Evolutionary conservation across 176 grass and related monocot species (phyloP).

Genomic region (Elymus sibiricus): DNA sequence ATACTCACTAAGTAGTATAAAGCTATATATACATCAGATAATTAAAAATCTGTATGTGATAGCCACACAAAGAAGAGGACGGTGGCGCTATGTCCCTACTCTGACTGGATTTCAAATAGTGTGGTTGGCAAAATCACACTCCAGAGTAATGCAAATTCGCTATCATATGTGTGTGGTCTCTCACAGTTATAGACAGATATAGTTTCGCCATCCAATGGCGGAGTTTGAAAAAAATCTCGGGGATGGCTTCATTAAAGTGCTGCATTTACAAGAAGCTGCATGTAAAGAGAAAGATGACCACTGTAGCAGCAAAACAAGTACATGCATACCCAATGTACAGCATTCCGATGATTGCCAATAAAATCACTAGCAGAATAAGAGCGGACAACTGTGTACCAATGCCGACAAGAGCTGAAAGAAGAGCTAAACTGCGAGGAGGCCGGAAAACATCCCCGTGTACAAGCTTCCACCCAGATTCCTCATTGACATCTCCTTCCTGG

Average conservation of each 20-base stretch:
- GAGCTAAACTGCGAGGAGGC: slow-evolving; percentile 67
- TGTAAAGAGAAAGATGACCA: not conserved
- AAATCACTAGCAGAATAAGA: slow-evolving; percentile 83
- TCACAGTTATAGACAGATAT: too few species aligned
- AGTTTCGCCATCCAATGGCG: too few species aligned
- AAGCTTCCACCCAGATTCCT: slow-evolving; percentile 99
- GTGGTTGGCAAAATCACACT: not conserved
- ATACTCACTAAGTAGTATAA: not conserved
- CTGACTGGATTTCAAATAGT: not conserved
- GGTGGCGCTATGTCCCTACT: not conserved
- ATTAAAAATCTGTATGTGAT: not conserved
- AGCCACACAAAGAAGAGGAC: not conserved
- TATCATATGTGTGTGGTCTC: not conserved
- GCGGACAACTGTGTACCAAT: slow-evolving; percentile 74
- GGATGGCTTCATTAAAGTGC: not conserved
- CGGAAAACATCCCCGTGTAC: slow-evolving; percentile 98
- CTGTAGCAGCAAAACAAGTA: slow-evolving; percentile 5
- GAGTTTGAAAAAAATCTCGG: too few species aligned
- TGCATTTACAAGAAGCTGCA: not conserved
- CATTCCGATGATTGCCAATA: slow-evolving; percentile 89
- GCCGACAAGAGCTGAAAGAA: slow-evolving; percentile 90
- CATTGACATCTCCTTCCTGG: slow-evolving; percentile 91
- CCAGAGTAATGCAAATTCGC: not conserved
- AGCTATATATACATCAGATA: not conserved
- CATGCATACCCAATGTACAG: slow-evolving; percentile 78